Evolutionary conservation across 768 basidiomycete genomes (phyloP), one percentile per base, ranked within the genome.

Genomic region (Saitozyma podzolica): DNA sequence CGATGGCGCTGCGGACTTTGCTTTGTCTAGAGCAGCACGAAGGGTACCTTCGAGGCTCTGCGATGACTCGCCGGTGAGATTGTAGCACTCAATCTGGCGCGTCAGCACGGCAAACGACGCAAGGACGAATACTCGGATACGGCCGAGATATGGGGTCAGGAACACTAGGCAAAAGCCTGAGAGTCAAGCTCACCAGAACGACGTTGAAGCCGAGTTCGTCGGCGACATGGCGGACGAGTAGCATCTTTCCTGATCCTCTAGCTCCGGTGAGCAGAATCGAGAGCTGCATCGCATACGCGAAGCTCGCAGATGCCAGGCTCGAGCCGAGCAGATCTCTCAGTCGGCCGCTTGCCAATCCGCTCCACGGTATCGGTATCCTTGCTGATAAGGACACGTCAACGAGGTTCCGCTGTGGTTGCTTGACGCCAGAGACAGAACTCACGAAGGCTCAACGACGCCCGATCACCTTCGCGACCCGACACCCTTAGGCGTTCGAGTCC

Each of bases 231-330:
- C 78, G 76, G 0, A 87, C 84, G 6, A 84, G 80, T 0, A 88
- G 88, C 63, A 85, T 86, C 80, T 97, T 98, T 2, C 96, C 95
- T 0, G 83, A 82, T 1, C 94, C 93, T 58, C 89, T 82, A 0
- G 86, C 82, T 0, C 95, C 95, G 64, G 88, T 88, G 47, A 97
- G 74, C 0, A 96, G 80, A 8, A 94, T 81, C 0, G 89, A 87
- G 9, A 92, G 79, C 50, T 86, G 84, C 2, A 48, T 40, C n/a
- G 42, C 45, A 47, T 47, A 47, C 45, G 13, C 13, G 45, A 47
- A 47, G 5, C 29, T 29, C 29, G 29, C 29, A 29, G 29, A 29
- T 2, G 29, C 29, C 2, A 29, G 29, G 5, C 29, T 2, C 29
- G 29, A 29, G 29, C 29, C 29, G 29, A 29, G 29, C 29, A 29